Base-by-base conservation (phyloP, 768 basidiomycete genomes). In the Russula griseocarnosa region DNA sequence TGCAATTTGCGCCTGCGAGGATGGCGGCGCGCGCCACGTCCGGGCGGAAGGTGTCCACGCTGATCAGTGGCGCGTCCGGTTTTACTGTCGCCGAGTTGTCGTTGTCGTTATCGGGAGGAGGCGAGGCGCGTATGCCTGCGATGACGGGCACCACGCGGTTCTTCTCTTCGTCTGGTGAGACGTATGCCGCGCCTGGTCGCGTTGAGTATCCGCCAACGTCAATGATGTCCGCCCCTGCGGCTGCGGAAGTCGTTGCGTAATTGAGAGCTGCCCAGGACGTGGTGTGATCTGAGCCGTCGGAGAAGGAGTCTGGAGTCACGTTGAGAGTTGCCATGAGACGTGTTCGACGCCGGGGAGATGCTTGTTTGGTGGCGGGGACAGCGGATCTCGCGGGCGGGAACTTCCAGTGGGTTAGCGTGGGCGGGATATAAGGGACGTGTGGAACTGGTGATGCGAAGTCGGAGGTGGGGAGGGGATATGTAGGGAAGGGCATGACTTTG, bases 191-290 rank as follows among this genome's bases (percentile, higher is more conserved):
- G 1, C 85, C 82, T 0, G 96, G 97, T 13, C 94, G 83, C 0
- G 95, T 99, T 0, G 93, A 95, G 75, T 93, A 92, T 0, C 97
- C 97, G 0, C 97, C 96, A 22, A 98, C 80, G 73, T 99, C 97
- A 63, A 98, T 76, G 61, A 99, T 90, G 61, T 85, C 80, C 0
- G 90, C 87, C 1, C 88, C 88, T 0, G 77, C 77, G 0, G 73
- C 65, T 2, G 85, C 76, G 0, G 92, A 79, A 4, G 75, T 56
- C 4, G 71, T 66, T 0, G 80, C 77, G 65, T 87, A 89, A 3
- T 71, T 69, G 18, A 93, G 70, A 0, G 88, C 90, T 36, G 11
- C 78, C 72, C 0, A 79, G 13, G 86, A 67, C 0, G 79, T 80
- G 65, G 81, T 78, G 72, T 88, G 79, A 22, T 74, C 71, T 0